Conservation (phyloP, 2,329 filamentous ascomycete genomes). For the Epichloe typhina region DNA sequence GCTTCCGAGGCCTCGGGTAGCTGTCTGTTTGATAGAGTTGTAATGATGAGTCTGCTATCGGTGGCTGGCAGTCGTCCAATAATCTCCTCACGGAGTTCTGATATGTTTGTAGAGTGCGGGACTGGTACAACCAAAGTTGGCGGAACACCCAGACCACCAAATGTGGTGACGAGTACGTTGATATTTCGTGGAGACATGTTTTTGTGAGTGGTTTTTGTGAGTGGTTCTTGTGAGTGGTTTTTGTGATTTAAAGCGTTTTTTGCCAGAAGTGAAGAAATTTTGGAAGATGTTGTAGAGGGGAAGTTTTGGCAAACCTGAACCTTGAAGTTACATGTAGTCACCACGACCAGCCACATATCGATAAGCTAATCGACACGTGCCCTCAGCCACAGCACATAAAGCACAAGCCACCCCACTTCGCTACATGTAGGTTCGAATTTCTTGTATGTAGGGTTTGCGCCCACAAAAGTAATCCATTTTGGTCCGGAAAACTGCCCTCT, state of each 20-base stretch:
- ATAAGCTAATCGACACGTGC: slow-evolving; percentile 20
- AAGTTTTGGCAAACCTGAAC: neutral
- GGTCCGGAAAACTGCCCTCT: slow-evolving; percentile 27
- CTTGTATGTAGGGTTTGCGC: slow-evolving; percentile 29
- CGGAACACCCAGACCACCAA: slow-evolving; percentile 70
- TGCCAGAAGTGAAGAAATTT: neutral
- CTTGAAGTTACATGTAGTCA: neutral
- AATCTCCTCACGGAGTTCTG: slow-evolving; percentile 52
- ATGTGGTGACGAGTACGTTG: slow-evolving; percentile 76
- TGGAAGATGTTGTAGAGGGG: neutral
- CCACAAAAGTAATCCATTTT: slow-evolving; percentile 34
- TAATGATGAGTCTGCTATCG: slow-evolving; percentile 56
- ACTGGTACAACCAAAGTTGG: slow-evolving; percentile 71
- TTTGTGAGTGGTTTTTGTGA: neutral
- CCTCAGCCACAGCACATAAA: slow-evolving; percentile 13
- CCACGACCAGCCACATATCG: neutral
- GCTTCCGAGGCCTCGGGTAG: slow-evolving; percentile 40
- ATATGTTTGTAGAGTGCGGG: slow-evolving; percentile 48
- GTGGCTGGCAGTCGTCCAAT: slow-evolving; percentile 46
- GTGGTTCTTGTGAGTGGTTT: neutral
- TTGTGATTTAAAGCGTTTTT: neutral
- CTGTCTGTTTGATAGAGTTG: slow-evolving; percentile 66
- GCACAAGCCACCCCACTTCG: slow-evolving; percentile 19
- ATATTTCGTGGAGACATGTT: slow-evolving; percentile 47
- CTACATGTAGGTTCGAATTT: slow-evolving; percentile 18